These are phyloP conservation scores for Phialophora chinensis DNA, from an alignment of 2,329 filamentous ascomycete species.

Conservation along the genomic window DNA sequence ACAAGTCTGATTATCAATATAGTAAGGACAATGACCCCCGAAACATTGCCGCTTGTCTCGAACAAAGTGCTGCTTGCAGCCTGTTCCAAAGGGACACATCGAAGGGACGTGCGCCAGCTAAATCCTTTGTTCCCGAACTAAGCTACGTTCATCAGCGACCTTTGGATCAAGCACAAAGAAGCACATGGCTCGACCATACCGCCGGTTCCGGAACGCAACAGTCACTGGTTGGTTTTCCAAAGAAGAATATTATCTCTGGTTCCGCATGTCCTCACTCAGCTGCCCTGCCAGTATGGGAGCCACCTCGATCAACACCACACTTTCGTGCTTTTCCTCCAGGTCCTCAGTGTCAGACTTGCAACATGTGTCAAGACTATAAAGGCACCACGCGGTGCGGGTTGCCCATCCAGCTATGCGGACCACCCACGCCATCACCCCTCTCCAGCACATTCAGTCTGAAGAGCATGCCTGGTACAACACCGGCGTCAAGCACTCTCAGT, in stretches of 20 bases:
- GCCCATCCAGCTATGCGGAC: background rate
- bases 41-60: background rate
- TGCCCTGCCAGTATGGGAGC: background rate
- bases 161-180: slow-evolving; percentile 16
- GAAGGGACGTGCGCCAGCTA: background rate
- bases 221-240: background rate
- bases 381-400: background rate
- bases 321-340: background rate
- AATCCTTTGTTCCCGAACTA: slow-evolving; percentile 15
- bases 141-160: background rate
- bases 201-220: slow-evolving; percentile 1
- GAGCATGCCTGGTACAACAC: background rate
- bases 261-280: background rate
- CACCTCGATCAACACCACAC: background rate
- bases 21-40: too few relatives aligned
- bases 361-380: slow-evolving; percentile 1
- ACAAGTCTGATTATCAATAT: background rate
- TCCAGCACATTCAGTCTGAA: background rate
- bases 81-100: background rate
- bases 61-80: slow-evolving; percentile 5
- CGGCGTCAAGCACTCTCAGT: background rate
- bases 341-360: background rate
- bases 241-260: background rate
- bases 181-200: slow-evolving; percentile 1
- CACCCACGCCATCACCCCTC: background rate